phyloP scores from a whole-genome alignment of 2,329 filamentous ascomycete species.

The Lasiodiplodia sp. region DNA sequence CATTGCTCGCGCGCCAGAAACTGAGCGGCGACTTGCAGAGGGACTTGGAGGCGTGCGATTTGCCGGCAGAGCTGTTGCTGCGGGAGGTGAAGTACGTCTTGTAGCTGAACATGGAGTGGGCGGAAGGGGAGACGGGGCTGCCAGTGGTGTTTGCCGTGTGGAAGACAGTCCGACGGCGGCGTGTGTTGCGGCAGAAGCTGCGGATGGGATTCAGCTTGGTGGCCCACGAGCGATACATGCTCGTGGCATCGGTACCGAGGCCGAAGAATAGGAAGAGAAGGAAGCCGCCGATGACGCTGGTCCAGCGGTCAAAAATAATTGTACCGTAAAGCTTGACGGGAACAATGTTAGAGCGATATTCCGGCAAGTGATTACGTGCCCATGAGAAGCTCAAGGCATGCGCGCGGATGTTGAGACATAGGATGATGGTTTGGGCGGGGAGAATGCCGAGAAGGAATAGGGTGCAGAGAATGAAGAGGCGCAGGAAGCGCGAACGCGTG shows the following conservation, averaged over 20 bases:
- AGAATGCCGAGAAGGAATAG: conserved; percentile 59
- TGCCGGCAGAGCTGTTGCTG: neutral
- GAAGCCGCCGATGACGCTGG: conserved; percentile 61
- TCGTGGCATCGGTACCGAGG: conserved; percentile 65
- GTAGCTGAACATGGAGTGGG: conserved; percentile 11
- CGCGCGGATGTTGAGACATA: conserved; percentile 45
- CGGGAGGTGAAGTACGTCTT: conserved; percentile 12
- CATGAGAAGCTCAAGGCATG: conserved; percentile 57
- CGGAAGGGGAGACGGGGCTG: neutral
- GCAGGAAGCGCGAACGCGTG: conserved; percentile 67
- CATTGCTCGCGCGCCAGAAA: neutral
- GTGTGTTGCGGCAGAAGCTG: neutral
- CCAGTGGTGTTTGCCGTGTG: neutral
- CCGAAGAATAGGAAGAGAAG: conserved; percentile 71
- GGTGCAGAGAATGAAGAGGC: conserved; percentile 65
- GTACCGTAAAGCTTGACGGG: conserved; percentile 39
- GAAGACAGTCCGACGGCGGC: neutral
- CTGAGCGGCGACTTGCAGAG: neutral
- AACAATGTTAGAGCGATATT: conserved; percentile 52
- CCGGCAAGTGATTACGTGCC: conserved; percentile 60
- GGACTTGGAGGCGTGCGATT: neutral
- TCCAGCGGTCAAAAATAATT: conserved; percentile 65
- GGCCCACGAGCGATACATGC: conserved; percentile 60
- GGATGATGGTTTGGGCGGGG: conserved; percentile 61
- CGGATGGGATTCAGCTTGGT: conserved; percentile 49